Percentiles rank a stretch among this genome's conserved stretches.
Evolutionary conservation across 2,329 filamentous ascomycete genomes (phyloP).

Genomic region (Capronia americana): DNA sequence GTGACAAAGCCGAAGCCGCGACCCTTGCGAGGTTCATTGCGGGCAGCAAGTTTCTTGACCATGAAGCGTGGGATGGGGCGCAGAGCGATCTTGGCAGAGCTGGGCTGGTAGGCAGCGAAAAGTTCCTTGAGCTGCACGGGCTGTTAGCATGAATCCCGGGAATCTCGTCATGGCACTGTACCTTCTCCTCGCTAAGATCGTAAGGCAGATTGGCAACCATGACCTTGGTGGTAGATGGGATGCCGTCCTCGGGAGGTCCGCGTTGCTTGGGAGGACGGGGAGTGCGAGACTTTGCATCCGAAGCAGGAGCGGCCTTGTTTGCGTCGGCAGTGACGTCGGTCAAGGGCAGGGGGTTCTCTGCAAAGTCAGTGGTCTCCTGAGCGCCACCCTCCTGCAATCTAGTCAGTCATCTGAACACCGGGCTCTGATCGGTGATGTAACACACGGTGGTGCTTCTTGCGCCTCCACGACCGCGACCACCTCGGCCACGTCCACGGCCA

Average conservation of each 20-base stretch:
- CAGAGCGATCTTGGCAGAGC: conserved; percentile 96
- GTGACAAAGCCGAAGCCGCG: conserved; percentile 99
- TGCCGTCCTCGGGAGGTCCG: conserved; percentile 94
- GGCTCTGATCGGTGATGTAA: conserved; percentile 10
- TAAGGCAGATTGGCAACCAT: conserved; percentile 99
- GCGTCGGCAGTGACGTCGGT: conserved; percentile 63
- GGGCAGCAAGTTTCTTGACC: conserved; percentile 99
- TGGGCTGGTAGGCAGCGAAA: conserved; percentile 88
- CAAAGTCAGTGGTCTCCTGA: conserved; percentile 52
- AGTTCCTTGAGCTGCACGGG: conserved; percentile 86
- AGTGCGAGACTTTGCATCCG: conserved; percentile 51
- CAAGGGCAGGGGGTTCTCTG: conserved; percentile 61
- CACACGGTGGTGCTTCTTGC: conserved; percentile 32
- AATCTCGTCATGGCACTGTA: conserved; percentile 52
- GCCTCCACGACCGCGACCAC: conserved; percentile 69
- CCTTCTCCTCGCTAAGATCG: conserved; percentile 96
- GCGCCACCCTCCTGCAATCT: conserved; percentile 40
- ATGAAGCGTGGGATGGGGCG: conserved; percentile 99
- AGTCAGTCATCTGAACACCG: conserved; percentile 16
- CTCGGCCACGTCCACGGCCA: conserved; percentile 65
- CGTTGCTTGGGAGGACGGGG: conserved; percentile 75
- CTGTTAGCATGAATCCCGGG: conserved; percentile 32
- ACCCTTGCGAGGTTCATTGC: conserved; percentile 97
- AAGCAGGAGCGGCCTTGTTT: conserved; percentile 45
- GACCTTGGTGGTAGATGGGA: conserved; percentile 99